These are phyloP conservation scores for Adiantum capillusveneris DNA, from an alignment of 75 land plant genomes.

Conservation along the genomic window DNA sequence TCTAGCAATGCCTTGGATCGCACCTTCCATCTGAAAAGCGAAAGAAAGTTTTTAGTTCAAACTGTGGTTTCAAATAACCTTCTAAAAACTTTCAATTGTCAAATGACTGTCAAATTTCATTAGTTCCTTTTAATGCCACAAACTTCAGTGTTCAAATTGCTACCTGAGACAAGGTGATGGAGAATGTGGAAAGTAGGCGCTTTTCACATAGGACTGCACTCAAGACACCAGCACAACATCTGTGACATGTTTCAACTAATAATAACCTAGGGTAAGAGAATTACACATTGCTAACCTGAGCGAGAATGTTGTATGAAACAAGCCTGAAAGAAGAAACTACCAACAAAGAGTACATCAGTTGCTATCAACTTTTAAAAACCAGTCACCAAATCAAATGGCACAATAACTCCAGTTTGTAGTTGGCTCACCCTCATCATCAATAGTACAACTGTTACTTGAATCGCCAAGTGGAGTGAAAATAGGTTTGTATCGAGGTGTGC, in stretches of 20 bases:
- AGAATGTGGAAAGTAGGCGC: constrained; percentile 81
- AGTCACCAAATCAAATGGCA: too few species aligned
- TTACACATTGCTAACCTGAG: constrained; percentile 45
- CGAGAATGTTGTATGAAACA: constrained; percentile 84
- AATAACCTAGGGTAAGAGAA: not conserved
- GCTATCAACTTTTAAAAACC: too few species aligned
- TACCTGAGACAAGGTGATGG: constrained; percentile 79
- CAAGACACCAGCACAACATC: not conserved
- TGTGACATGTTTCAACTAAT: not conserved
- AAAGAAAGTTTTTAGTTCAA: too few species aligned
- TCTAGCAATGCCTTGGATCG: constrained; percentile 62
- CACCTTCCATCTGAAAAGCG: constrained; percentile 63
- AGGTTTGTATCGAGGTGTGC: too few species aligned
- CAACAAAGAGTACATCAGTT: not conserved
- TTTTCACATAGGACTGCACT: constrained; percentile 80
- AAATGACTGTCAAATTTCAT: too few species aligned
- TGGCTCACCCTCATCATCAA: too few species aligned
- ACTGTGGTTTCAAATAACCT: too few species aligned
- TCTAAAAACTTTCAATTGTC: too few species aligned
- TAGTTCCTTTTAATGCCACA: too few species aligned
- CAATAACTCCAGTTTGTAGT: too few species aligned
- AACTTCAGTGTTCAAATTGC: not conserved
- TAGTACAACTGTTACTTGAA: not conserved
- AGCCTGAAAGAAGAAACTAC: constrained; percentile 45
- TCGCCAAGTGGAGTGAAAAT: not conserved